Evolutionary conservation across 257 asterid genomes (phyloP).

Genomic region (Ehretia macrophylla): DNA sequence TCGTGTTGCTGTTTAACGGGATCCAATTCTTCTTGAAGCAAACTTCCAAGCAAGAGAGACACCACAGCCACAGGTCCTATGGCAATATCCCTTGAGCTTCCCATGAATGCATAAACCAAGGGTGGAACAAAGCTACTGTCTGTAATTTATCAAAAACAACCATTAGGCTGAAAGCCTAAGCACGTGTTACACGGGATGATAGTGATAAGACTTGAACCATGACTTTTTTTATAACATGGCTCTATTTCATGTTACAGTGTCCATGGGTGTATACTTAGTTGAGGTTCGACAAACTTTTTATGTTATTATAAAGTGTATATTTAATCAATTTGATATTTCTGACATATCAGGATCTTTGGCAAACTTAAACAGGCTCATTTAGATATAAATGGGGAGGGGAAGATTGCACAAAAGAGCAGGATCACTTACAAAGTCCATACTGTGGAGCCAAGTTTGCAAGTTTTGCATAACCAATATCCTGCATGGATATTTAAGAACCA

Average conservation of each 20-base stretch:
- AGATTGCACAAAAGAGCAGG: not conserved
- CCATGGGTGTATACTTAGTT: no score
- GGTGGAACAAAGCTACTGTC: slow-evolving; percentile 85
- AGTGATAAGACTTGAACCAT: no score
- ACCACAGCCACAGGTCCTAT: slow-evolving; percentile 87
- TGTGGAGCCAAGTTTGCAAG: slow-evolving; percentile 68
- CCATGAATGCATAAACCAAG: slow-evolving; percentile 67
- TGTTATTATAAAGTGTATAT: no score
- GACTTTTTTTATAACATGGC: no score
- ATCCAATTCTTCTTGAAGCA: slow-evolving; percentile 56
- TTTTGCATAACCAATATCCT: slow-evolving; percentile 77
- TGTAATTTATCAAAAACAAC: slow-evolving; percentile 14
- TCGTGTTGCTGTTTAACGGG: slow-evolving; percentile 43
- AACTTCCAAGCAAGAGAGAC: slow-evolving; percentile 64
- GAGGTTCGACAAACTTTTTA: no score
- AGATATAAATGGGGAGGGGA: no score
- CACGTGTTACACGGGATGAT: no score
- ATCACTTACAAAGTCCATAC: slow-evolving; percentile 74
- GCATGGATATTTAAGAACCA: slow-evolving; percentile 17
- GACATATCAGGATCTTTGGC: no score
- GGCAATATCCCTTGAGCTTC: slow-evolving; percentile 84
- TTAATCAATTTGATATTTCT: no score
- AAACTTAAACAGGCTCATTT: no score
- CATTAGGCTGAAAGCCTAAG: no score
- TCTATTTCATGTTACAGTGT: no score